Percentiles rank a stretch among this genome's conserved stretches.
These are phyloP conservation scores for Blastobotrys attinorum DNA, from an alignment of 805 yeast genomes.

Conservation along the genomic window DNA sequence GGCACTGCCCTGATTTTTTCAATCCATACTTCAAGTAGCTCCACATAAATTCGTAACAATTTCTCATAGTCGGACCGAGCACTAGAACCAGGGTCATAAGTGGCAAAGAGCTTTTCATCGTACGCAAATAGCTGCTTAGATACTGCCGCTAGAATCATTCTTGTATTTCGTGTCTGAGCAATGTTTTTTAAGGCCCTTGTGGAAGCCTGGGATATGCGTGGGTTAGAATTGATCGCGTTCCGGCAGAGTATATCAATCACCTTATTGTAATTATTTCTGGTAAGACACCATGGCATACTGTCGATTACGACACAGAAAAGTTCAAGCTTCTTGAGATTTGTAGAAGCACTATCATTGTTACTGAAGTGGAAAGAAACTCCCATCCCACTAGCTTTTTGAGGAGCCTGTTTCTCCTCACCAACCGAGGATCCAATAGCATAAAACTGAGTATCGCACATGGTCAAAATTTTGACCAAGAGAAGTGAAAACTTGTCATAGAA, in stretches of 20 bases:
- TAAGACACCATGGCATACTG: conserved; percentile 63
- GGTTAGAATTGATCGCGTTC: conserved; percentile 63
- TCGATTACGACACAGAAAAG: conserved; percentile 64
- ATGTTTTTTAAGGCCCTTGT: conserved; percentile 54
- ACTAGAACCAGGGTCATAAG: conserved; percentile 49
- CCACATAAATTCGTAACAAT: conserved; percentile 62
- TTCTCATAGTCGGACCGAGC: conserved; percentile 54
- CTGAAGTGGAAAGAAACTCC: conserved; percentile 34
- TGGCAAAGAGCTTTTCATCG: conserved; percentile 44
- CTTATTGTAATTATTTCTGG: conserved; percentile 46
- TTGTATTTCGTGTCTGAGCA: conserved; percentile 63
- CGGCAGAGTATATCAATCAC: conserved; percentile 70
- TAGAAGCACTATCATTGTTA: conserved; percentile 22
- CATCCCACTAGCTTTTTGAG: conserved; percentile 31
- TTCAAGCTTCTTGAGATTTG: conserved; percentile 32
- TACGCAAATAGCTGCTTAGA: conserved; percentile 75
- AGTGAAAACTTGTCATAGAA: conserved; percentile 67
- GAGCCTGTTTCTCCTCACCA: conserved; percentile 28
- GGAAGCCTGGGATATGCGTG: conserved; percentile 56
- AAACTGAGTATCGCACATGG: conserved; percentile 51
- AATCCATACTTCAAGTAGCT: conserved; percentile 76
- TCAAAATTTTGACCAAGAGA: conserved; percentile 46
- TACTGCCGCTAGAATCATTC: conserved; percentile 60
- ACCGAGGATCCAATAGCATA: conserved; percentile 37
- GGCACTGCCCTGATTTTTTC: conserved; percentile 13